Evolutionary conservation across 164 flowering plant genomes (phyloP), one percentile per base, ranked within the genome.

Genomic region (Nelumbo lutea): DNA sequence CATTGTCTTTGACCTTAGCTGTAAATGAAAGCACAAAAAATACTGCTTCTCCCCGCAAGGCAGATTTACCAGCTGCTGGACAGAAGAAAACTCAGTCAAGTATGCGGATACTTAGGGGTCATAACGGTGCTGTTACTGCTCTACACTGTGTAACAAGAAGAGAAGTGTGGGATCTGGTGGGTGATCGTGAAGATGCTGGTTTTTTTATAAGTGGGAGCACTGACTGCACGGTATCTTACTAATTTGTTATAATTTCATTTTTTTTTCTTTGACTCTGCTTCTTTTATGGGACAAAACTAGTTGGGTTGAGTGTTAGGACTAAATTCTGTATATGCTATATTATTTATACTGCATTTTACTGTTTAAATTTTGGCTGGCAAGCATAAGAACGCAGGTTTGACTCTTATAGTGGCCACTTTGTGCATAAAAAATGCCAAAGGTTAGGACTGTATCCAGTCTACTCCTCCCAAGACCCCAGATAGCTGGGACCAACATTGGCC

Each of bases 131-230:
- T 39, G 70, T 93, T 46, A 90, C 97, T 74, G 93, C 96, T 77
- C 78, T 96, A 60, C 99, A 96, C 74, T 93, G 97, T 82, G 99
- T 96, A 43, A 90, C 98, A 44, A 89, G 85, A 78, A 88, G 96
- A 77, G 99, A 96, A 78, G 99, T 96, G 14, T 96, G 99, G 98
- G 99, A 96, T 78, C 80, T 96, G 70, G 87, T 93, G 59, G 99
- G 97, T 77, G 99, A 96, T 70, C 99, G 99, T 80, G 99, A 96
- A 79, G 99, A 93, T 87, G 98, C 99, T 40, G 98, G 99, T 3
- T 90, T 90, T 76, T 93, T 93, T 66, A 91, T 96, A 9, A 96
- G 99, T 81, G 98, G 99, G 72, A 88, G 99, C 80, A 90, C 98
- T 27, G 99, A 96, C 73, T 90, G 98, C 81, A 76, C 67, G 80